Evolutionary conservation across 805 yeast species (phyloP), one percentile per base, ranked within the genome.

Genomic region (Candida sonorensis): DNA sequence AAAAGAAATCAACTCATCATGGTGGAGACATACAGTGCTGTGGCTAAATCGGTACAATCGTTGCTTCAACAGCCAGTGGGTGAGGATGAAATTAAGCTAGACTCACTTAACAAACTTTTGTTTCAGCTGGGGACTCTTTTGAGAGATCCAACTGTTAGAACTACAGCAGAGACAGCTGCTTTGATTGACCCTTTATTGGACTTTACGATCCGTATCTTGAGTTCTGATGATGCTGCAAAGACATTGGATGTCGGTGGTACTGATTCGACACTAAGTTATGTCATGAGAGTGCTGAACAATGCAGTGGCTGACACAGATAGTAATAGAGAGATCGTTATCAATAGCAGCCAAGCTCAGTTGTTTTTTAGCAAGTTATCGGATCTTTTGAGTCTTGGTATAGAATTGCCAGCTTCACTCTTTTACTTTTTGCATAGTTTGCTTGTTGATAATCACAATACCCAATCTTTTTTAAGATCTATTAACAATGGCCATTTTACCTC

Each of bases 261-360:
- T n/a, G n/a, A n/a, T n/a, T n/a, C n/a, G n/a, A n/a, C n/a, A n/a
- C n/a, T 36, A 26, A 12, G 33, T 12, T 12, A 18, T 9, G 14
- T 34, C 2, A 30, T 29, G 23, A 30, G 41, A n/a, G 25, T 30
- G 7, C 20, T 43, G 28, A 41, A 40, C 11, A 43, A 43, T 26
- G 34, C 38, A 21, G 47, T 43, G 17, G 47, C 47, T 5, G 43
- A 43, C 15, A 23, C 30, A 4, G 35, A 35, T 19, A 16, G 14
- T 4, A 42, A 42, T 23, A 23, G 44, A 20, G 20, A 15, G n/a
- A 7, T 31, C 7, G 27, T 42, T 6, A 13, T 37, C 13, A 17
- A 16, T 5, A 19, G 24, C n/a, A n/a, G 10, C 2, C 5, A 10
- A 3, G 10, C 27, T 7, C 5, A 4, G 13, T 4, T 6, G 16